Conservation (phyloP, 192 early-diverging fungal genomes). For the Anaeromyces robustus region DNA sequence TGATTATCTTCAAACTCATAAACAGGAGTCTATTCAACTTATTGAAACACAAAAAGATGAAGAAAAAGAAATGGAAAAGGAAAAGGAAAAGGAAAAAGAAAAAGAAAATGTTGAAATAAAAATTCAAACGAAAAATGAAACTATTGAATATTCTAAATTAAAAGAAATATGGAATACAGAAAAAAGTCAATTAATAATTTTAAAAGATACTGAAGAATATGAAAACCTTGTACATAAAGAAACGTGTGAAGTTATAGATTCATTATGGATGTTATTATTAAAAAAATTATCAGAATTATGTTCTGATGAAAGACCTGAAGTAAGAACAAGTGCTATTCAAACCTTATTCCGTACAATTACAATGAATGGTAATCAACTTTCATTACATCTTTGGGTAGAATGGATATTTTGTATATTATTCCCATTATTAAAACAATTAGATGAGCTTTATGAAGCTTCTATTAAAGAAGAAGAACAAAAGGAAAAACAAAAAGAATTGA, state of each 20-base stretch:
- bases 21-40: conserved; percentile 41
- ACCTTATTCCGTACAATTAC: conserved; percentile 86
- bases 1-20: conserved; percentile 66
- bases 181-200: background rate
- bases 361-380: conserved; percentile 66
- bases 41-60: too few species aligned
- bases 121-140: too few species aligned
- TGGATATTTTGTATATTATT: conserved; percentile 76
- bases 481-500: background rate
- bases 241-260: conserved; percentile 20
- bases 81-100: background rate
- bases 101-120: background rate
- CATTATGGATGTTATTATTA: conserved; percentile 82
- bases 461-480: conserved; percentile 18
- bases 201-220: background rate
- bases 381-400: conserved; percentile 58
- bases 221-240: conserved; percentile 4
- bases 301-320: conserved; percentile 72
- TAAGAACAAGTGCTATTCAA: conserved; percentile 85
- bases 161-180: background rate
- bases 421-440: conserved; percentile 49
- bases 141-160: too few species aligned
- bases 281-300: conserved; percentile 66
- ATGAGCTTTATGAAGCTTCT: conserved; percentile 23
- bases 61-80: too few species aligned